Evolutionary conservation across 2,329 filamentous ascomycete genomes (phyloP), one percentile per base, ranked within the genome.

Genomic region (Calonectria ilicicola): DNA sequence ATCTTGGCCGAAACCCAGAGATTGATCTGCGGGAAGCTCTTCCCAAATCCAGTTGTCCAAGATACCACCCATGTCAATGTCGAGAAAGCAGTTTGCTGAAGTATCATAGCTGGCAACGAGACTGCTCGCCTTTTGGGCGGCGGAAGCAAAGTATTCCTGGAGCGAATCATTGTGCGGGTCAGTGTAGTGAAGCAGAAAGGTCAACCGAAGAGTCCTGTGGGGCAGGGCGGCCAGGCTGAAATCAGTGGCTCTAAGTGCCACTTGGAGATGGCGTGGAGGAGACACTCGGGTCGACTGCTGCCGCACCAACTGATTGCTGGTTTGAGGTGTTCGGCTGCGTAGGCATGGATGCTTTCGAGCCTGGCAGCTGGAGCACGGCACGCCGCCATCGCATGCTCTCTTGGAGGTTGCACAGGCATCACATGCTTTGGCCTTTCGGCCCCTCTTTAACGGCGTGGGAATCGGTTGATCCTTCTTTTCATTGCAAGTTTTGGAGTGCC

Each of bases 401-500:
- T 60, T 60, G 14, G 53, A 60, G 53, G n/a, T 38, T 8, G 53
- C 53, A 26, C 53, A 60, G 1, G 53, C 53, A 23, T 60, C 53
- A 12, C 53, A 60, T 10, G 53, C 53, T 26, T 60, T 60, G 53
- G 53, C 38, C 21, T 60, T 60, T 2, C 69, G 69, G 14, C 69
- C 69, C n/a, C 47, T 38, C 38, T 67, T 71, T 14, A 60, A n/a
- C 1, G 64, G 32, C 14, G 53, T 32, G 1, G 69, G 69, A 3
- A 67, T 2, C 7, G 53, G 53, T 46, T 60, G 42, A 23, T 53
- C 69, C 40, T 53, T 42, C 15, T 44, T 49, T 26, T 62, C 44
- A 15, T 46, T 21, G 19, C 69, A 71, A n/a, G 64, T 71, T 32
- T 53, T 66, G 17, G 63, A 53, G 32, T 71, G 69, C 7, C 69